Base-by-base conservation (phyloP, 139 green algal genomes). In the Chlamydomonas sp. region DNA sequence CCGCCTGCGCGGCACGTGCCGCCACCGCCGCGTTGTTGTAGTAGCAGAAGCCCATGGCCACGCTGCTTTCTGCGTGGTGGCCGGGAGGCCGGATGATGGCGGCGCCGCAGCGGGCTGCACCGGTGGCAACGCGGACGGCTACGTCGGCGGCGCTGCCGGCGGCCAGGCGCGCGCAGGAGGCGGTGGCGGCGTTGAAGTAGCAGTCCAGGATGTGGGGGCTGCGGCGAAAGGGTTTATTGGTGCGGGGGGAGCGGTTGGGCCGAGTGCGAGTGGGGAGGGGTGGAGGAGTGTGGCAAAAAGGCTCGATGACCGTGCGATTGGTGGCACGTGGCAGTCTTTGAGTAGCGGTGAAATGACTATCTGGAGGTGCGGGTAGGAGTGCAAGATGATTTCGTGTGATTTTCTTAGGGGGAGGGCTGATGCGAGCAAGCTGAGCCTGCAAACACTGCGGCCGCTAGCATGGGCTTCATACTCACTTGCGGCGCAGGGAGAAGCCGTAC, bases 21-120 rank as follows among this genome's bases (percentile, higher is more conserved):
- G 94, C 92, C 63, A 95, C 91, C 12, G 91, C 92, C 20, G 91
- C 91, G 74, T 93, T 97, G 93, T 98, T 98, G 95, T 95, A 98
- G 86, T 97, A 97, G 93, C 96, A 98, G 90, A 98, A 98, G 67
- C 96, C 96, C 95, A 97, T 97, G 58, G 96, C 92, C 49, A 91
- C 71, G 12, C 82, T 80, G 3, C 79, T 87, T 90, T 96, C 95
- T 5, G 96, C 96, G 87, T 98, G 96, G 90, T 98, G 96, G 58
- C 90, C 90, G 20, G 90, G 90, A 7, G 90, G 90, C 4, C 90
- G 90, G 62, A 93, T 88, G 84, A 93, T 93, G 74, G 91, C 88
- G 57, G 88, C 92, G 87, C 88, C 95, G 64, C 88, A 86, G 2
- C 68, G 63, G 1, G 90, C 92, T 49, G 93, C 75, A 3, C 93